Evolutionary conservation across 1,284 basidiomycete genomes (phyloP).

Genomic region (Irpex sp.): DNA sequence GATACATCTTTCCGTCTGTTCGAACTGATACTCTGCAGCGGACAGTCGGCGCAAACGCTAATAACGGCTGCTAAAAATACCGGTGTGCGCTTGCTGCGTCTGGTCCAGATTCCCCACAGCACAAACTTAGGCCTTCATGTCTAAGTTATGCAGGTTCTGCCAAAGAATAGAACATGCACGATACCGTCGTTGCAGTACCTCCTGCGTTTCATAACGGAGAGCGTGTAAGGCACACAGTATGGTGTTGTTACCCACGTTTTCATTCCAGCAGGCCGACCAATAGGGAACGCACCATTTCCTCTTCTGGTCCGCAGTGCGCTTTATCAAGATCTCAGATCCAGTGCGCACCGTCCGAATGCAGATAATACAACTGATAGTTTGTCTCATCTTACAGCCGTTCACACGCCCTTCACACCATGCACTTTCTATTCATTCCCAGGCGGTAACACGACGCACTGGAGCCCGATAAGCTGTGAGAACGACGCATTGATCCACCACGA

Average conservation of each 20-base stretch:
- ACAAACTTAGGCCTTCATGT: not conserved
- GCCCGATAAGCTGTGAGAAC: constrained; percentile 26
- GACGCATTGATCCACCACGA: constrained; percentile 12
- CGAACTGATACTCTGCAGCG: not conserved
- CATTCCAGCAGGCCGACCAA: not conserved
- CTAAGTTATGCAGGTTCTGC: not conserved
- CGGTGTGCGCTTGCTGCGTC: not conserved
- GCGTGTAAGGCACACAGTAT: not conserved
- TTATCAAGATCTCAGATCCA: not conserved
- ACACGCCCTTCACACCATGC: constrained; percentile 8
- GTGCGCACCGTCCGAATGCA: not conserved
- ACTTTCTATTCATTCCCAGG: constrained; percentile 16
- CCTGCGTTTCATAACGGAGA: not conserved
- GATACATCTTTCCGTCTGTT: not conserved
- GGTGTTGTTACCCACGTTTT: not conserved
- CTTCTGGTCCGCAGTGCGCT: not conserved
- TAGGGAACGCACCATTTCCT: not conserved
- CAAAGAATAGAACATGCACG: not conserved
- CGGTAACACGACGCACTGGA: constrained; percentile 11
- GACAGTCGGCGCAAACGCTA: not conserved
- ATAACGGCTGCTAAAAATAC: not conserved
- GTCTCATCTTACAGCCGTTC: constrained; percentile 1
- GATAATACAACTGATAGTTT: not conserved
- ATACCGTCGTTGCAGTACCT: not conserved
- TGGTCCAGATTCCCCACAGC: not conserved